phyloP scores from a whole-genome alignment of 352 stramenopile species.

The Phytophthora pluvialis region DNA sequence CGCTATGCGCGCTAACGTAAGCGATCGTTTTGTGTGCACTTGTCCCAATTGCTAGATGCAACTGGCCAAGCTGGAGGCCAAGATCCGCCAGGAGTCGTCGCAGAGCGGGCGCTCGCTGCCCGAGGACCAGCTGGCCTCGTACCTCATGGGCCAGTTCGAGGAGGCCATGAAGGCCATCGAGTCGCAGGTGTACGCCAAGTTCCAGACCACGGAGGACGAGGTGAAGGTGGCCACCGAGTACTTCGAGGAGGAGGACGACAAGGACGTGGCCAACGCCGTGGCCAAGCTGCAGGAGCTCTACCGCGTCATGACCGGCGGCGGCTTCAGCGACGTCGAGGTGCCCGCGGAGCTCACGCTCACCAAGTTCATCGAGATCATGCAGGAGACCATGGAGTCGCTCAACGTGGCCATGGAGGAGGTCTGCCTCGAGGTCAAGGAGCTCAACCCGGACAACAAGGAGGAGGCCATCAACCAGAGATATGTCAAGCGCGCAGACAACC shows the following conservation, averaged over 20 bases:
- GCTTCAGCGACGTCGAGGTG: slow-evolving; percentile 84
- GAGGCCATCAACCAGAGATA: slow-evolving; percentile 91
- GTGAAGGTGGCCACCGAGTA: slow-evolving; percentile 89
- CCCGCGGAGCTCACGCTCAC: slow-evolving; percentile 80
- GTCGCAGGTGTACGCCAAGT: slow-evolving; percentile 89
- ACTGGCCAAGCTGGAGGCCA: slow-evolving; percentile 86
- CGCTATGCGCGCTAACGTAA: background rate
- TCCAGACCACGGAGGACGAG: slow-evolving; percentile 89
- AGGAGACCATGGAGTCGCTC: slow-evolving; percentile 91
- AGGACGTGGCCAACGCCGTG: slow-evolving; percentile 84
- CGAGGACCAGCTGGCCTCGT: slow-evolving; percentile 87
- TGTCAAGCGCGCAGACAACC: slow-evolving; percentile 86
- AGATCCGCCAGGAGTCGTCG: slow-evolving; percentile 89
- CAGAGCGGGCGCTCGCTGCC: slow-evolving; percentile 82
- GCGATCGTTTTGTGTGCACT: background rate
- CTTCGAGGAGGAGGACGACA: slow-evolving; percentile 89
- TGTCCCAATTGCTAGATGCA: slow-evolving; percentile 59
- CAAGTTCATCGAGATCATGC: slow-evolving; percentile 92
- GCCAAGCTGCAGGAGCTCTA: slow-evolving; percentile 90
- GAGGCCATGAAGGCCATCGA: slow-evolving; percentile 92
- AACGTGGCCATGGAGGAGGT: slow-evolving; percentile 91
- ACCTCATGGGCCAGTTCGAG: slow-evolving; percentile 91
- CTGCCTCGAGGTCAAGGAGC: slow-evolving; percentile 88
- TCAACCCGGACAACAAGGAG: slow-evolving; percentile 90
- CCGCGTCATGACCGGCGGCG: slow-evolving; percentile 86